Conservation (phyloP, 306 rosid species). For the Echinosophora koreensis region DNA sequence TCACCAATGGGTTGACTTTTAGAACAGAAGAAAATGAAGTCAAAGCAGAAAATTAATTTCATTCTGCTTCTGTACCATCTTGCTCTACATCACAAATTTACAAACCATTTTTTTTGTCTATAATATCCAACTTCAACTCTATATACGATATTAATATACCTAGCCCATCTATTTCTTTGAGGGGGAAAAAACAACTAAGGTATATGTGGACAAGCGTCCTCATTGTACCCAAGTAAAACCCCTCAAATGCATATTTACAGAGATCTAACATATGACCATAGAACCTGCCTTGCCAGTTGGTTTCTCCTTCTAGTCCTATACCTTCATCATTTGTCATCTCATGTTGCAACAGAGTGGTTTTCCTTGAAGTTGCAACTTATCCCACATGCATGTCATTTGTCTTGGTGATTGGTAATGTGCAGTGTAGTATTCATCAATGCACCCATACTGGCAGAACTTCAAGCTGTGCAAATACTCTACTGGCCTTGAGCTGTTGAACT, state of each 20-base stretch:
- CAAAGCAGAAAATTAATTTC: conserved; percentile 25
- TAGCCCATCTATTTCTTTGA: conserved; percentile 20
- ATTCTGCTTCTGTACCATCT: conserved; percentile 27
- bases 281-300: conserved; percentile 52
- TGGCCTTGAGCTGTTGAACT: conserved; percentile 69
- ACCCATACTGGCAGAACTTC: conserved; percentile 89
- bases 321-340: conserved; percentile 64
- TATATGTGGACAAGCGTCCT: conserved; percentile 39
- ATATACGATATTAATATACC: background rate
- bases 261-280: conserved; percentile 45
- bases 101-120: conserved; percentile 41
- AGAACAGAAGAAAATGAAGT: background rate
- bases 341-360: conserved; percentile 91
- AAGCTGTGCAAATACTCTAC: conserved; percentile 75
- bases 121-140: conserved; percentile 29
- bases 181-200: conserved; percentile 38
- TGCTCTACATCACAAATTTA: conserved; percentile 35
- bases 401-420: conserved; percentile 96
- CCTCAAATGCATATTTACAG: conserved; percentile 56
- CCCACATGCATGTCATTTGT: conserved; percentile 95
- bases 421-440: conserved; percentile 81
- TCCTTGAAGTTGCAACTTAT: conserved; percentile 62
- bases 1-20: background rate
- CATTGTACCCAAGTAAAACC: conserved; percentile 21
- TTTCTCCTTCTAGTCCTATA: background rate